These are phyloP conservation scores for Macadamia tetraphylla DNA, from an alignment of 164 flowering plant genomes.

Conservation along the genomic window DNA sequence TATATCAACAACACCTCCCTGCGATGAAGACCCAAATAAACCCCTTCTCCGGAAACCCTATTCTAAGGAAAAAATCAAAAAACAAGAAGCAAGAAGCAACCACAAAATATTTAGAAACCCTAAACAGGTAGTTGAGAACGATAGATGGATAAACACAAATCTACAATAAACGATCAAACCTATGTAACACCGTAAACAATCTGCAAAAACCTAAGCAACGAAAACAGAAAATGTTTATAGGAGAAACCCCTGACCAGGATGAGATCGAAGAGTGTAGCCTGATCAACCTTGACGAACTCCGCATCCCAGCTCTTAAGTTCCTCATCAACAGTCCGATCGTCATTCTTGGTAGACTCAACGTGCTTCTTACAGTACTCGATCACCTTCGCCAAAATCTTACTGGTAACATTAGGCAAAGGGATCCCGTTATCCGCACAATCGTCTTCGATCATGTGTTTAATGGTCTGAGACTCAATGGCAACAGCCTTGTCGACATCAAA, in stretches of 20 bases:
- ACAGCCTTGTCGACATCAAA: slow-evolving; percentile 68
- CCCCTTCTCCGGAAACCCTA: no score
- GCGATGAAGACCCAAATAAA: no score
- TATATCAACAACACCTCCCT: no score
- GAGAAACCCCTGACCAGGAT: slow-evolving; percentile 33
- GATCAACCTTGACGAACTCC: slow-evolving; percentile 61
- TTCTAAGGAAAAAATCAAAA: no score
- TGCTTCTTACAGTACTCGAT: slow-evolving; percentile 81
- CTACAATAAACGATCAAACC: no score
- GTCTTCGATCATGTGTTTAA: slow-evolving; percentile 81
- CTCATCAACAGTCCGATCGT: slow-evolving; percentile 29
- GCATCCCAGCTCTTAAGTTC: slow-evolving; percentile 53
- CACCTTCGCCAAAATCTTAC: slow-evolving; percentile 72
- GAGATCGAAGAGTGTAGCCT: slow-evolving; percentile 50
- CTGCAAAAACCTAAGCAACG: no score
- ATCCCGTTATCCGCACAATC: slow-evolving; percentile 60
- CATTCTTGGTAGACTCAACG: slow-evolving; percentile 36
- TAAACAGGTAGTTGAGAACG: no score
- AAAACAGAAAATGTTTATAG: no score
- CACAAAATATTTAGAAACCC: no score
- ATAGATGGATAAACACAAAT: no score
- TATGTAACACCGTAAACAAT: no score
- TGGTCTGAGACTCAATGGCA: slow-evolving; percentile 65
- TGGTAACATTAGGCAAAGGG: slow-evolving; percentile 63
- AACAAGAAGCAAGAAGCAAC: no score